Evolutionary conservation across 306 rosid species (phyloP), one percentile per base, ranked within the genome.

Genomic region (Lablab purpureus): DNA sequence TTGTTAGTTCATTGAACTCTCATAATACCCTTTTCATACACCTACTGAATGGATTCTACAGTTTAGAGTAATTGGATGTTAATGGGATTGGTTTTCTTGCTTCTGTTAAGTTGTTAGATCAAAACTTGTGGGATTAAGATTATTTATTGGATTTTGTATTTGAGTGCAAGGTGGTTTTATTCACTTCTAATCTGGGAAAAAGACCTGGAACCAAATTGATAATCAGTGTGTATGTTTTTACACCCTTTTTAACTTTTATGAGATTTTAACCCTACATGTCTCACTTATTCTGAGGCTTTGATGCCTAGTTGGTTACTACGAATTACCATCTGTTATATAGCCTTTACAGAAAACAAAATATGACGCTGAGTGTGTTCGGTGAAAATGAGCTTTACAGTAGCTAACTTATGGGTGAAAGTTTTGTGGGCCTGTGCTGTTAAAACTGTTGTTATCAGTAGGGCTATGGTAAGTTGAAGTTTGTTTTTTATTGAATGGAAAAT

Each of bases 361-460:
- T 47, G 64, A 40, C 58, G 71, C 50, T 36, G 69, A 40, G 71
- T 65, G 70, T 46, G 74, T 58, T 27, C 40, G 17, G 85, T 82
- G 68, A 82, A 79, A 50, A 62, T 72, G 76, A 77, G 85, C 17
- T 76, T 63, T 45, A 69, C 58, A 68, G 34, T 71, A 70, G 19
- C 22, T 67, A 75, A 43, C 78, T 50, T 50, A 47, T 67, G 47
- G 81, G 73, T 75, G 83, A 74, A 85, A 54, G 70, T 65, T 55
- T 67, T 81, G 90, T 87, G 93, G 87, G 82, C 87, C 86, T 85
- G 64, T 55, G 73, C 89, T 83, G 90, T 84, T 73, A 81, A 85
- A 86, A 85, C 83, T 87, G 89, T 83, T 81, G 15, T 78, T 80
- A 77, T 88, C 87, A 73, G 62, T 78, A 50, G 75, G 60, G 74